Base-by-base conservation (phyloP, 1,284 basidiomycete species). In the Cutaneotrichosporon sp. region DNA sequence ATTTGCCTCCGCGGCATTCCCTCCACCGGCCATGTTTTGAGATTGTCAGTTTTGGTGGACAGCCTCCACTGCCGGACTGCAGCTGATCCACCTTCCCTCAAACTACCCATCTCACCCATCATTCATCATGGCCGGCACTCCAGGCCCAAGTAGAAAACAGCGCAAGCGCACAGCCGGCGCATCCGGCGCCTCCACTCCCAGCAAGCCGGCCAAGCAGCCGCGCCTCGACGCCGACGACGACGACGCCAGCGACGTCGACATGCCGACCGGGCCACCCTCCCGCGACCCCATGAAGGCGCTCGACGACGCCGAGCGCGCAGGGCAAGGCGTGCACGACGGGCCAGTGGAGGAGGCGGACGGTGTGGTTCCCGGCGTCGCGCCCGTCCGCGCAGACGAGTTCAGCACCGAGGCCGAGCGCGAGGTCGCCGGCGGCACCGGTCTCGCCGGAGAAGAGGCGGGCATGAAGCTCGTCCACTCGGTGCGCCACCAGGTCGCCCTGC, bases 401-500 rank as follows among this genome's bases (percentile, higher is more conserved):
- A 90, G 92, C 78, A 89, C 88, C 1, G 89, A 93, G 72, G 91
- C 91, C 1, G 92, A 91, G 75, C 85, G 92, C 62, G 92, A 95
- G 76, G 86, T 95, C 59, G 89, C 87, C 25, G 90, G 89, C 2
- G 90, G 87, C 68, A 90, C 89, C 64, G 92, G 91, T 2, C 79
- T 94, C 63, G 89, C 10, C 88, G 45, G 89, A 9, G 69, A 69
- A 16, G 85, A 77, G 58, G 78, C 74, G 33, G 78, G 77, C 69
- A 74, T 80, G 71, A 79, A 78, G 65, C 71, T 80, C 18, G 78
- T 80, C 3, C 79, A 80, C 70, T 73, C 75, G 60, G 76, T 78
- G 55, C 64, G 76, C 34, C 76, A 78, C 70, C 76, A 67, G 57
- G 97, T 99, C 53, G 94, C 94, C 1, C 87, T 99, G 11, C 97